These are phyloP conservation scores for Penicillium odoratum DNA, from an alignment of 495 filamentous ascomycete species.

Conservation along the genomic window DNA sequence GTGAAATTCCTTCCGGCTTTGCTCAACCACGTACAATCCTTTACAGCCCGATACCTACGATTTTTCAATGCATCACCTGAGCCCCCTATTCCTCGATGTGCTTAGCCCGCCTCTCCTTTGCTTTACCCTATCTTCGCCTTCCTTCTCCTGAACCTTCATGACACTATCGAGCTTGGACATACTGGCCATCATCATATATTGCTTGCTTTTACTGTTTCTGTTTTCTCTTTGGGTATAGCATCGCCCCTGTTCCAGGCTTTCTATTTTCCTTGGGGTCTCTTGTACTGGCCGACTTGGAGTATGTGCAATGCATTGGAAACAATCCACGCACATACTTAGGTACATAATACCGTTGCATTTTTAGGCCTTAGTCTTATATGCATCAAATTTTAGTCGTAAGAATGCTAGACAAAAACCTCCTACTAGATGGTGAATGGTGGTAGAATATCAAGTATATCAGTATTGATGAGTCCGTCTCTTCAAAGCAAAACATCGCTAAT, in stretches of 20 bases:
- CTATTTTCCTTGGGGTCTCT: constrained; percentile 8
- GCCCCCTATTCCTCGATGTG: constrained; percentile 8
- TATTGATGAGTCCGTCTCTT: background rate
- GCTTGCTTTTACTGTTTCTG: constrained; percentile 5
- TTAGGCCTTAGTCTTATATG: background rate
- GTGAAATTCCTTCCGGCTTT: constrained; percentile 22
- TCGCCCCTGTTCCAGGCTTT: background rate
- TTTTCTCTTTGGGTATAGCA: constrained; percentile 1
- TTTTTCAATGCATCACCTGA: constrained; percentile 6
- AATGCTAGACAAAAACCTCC: background rate
- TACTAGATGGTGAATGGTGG: background rate
- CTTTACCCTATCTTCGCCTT: constrained; percentile 6
- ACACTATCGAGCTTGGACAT: constrained; percentile 29
- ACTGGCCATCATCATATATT: constrained; percentile 19
- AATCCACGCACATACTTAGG: constrained; percentile 17
- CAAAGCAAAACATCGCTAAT: constrained; percentile 4
- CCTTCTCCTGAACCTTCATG: background rate
- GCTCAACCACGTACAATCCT: constrained; percentile 28
- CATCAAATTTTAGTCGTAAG: background rate
- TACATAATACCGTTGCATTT: constrained; percentile 26
- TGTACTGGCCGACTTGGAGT: background rate
- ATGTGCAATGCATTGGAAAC: constrained; percentile 16
- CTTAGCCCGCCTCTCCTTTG: constrained; percentile 3
- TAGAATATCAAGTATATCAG: background rate
- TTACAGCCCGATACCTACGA: constrained; percentile 21